Percentiles rank a stretch among this genome's conserved stretches.
Evolutionary conservation across 768 basidiomycete species (phyloP).

Genomic region (Boletus rufocinnamomeus): DNA sequence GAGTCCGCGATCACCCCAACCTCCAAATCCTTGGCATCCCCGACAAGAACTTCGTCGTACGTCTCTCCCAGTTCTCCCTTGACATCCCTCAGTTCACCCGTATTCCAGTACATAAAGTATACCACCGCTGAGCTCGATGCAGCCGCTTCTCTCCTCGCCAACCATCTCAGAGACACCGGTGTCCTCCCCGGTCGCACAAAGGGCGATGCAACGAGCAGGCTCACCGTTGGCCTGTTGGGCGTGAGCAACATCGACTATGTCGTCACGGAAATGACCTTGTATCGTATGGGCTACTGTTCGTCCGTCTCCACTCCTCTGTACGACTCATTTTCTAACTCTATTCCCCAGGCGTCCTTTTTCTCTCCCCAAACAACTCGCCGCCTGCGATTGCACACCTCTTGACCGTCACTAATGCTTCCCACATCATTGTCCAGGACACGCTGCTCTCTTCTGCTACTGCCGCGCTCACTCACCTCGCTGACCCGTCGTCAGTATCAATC

Average conservation of each 20-base stretch:
- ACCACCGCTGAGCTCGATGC: constrained; percentile 28
- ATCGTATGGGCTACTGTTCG: constrained; percentile 36
- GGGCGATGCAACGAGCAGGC: constrained; percentile 25
- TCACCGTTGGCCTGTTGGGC: constrained; percentile 30
- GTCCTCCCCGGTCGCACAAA: constrained; percentile 26
- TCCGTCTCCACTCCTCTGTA: neutral
- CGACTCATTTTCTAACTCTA: neutral
- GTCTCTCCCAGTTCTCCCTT: neutral
- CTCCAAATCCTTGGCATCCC: constrained; percentile 27
- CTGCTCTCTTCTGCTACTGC: constrained; percentile 16
- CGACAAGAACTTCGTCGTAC: constrained; percentile 27
- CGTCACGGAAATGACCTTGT: constrained; percentile 27
- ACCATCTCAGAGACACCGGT: constrained; percentile 22
- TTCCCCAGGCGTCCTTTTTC: constrained; percentile 33
- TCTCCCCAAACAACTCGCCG: constrained; percentile 48
- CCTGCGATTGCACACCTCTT: constrained; percentile 49
- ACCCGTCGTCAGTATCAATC: constrained; percentile 24
- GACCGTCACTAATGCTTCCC: constrained; percentile 22
- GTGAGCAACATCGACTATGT: constrained; percentile 33
- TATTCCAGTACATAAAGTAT: constrained; percentile 26
- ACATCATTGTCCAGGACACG: constrained; percentile 26
- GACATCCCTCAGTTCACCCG: neutral
- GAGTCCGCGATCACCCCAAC: constrained; percentile 22
- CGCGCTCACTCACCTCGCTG: constrained; percentile 20
- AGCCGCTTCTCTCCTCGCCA: constrained; percentile 30